These are phyloP conservation scores for Stagonosporopsis cucurbitacearum DNA, from an alignment of 2,329 filamentous ascomycete genomes.

Conservation along the genomic window DNA sequence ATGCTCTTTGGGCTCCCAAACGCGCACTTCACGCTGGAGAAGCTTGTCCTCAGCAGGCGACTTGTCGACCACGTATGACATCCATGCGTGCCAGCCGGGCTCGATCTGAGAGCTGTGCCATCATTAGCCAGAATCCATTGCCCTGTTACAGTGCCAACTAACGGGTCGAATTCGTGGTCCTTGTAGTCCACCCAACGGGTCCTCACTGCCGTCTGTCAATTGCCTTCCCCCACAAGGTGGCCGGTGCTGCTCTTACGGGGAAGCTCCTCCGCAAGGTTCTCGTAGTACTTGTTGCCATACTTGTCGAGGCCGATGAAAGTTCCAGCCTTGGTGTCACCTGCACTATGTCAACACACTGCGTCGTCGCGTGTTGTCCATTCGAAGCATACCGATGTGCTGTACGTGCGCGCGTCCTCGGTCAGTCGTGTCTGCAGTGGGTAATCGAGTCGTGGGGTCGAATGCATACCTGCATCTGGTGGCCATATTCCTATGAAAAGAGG, in stretches of 20 bases:
- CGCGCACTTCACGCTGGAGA: constrained; percentile 68
- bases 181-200: constrained; percentile 99
- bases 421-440: constrained; percentile 29
- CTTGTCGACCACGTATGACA: constrained; percentile 90
- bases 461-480: constrained; percentile 89
- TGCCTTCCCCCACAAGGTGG: background rate
- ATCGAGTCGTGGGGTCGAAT: constrained; percentile 32
- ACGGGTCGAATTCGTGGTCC: constrained; percentile 81
- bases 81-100: constrained; percentile 98
- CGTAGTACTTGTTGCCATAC: constrained; percentile 97
- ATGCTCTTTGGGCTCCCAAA: constrained; percentile 79
- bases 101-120: constrained; percentile 76
- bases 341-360: constrained; percentile 35
- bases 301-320: constrained; percentile 82
- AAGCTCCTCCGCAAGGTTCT: constrained; percentile 89
- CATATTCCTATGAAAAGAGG: constrained; percentile 71
- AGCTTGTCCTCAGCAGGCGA: constrained; percentile 79
- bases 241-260: constrained; percentile 68
- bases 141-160: constrained; percentile 42
- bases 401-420: constrained; percentile 29
- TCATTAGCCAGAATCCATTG: constrained; percentile 43
- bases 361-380: background rate
- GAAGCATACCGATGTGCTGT: constrained; percentile 49
- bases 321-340: constrained; percentile 96
- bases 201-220: constrained; percentile 66